Percentiles rank a stretch among this genome's conserved stretches.
Conservation (phyloP, 1,139 yeast genomes). For the Magnusiomyces suaveolens region DNA sequence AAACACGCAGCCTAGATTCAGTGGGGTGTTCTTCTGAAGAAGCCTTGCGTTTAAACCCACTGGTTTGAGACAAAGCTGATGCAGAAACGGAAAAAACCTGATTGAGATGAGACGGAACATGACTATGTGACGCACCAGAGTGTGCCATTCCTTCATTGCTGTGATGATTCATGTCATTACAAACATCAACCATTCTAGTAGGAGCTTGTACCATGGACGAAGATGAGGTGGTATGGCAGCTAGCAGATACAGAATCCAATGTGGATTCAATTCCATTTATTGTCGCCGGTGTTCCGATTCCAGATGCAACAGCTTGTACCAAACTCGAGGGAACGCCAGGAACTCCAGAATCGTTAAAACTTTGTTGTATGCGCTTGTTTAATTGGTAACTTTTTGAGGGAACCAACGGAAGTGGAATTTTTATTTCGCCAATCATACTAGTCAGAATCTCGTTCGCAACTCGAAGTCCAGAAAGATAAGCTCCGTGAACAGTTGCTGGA, state of each 20-base stretch:
- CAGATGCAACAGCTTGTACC: not conserved
- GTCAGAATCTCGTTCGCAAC: conserved; percentile 37
- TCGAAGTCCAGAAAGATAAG: conserved; percentile 36
- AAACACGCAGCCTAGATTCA: conserved; percentile 18
- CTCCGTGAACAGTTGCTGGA: conserved; percentile 41
- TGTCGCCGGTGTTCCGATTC: not conserved
- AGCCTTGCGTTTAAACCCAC: conserved; percentile 1
- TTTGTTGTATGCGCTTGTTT: conserved; percentile 5
- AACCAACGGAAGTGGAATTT: conserved; percentile 34
- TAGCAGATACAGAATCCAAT: conserved; percentile 5
- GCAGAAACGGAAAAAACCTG: not conserved
- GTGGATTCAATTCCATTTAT: not conserved
- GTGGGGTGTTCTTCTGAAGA: conserved; percentile 11
- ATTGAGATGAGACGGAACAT: not conserved
- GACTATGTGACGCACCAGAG: not conserved
- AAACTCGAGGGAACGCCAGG: not conserved
- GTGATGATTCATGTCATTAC: not conserved
- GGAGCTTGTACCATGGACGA: conserved; percentile 10
- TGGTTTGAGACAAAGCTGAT: not conserved
- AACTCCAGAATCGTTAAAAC: not conserved
- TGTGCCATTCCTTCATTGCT: not conserved
- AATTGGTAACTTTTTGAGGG: conserved; percentile 22
- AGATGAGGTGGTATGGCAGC: conserved; percentile 8
- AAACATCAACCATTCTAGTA: not conserved
- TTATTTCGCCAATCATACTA: conserved; percentile 34